Evolutionary conservation across 2,329 filamentous ascomycete species (phyloP), one percentile per base, ranked within the genome.

Genomic region (Fusarium vanettenii): DNA sequence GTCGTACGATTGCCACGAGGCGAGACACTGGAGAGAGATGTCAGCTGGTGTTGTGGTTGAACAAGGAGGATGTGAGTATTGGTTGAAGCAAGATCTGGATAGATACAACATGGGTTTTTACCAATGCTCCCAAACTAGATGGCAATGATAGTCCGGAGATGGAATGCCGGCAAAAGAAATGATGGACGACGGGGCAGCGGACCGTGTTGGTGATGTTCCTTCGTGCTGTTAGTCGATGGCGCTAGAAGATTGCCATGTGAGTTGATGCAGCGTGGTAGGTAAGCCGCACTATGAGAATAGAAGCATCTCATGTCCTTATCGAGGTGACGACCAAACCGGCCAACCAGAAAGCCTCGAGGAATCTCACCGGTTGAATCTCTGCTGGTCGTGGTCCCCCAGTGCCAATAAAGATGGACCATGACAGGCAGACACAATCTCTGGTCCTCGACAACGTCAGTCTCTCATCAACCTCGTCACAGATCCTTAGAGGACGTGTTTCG

Each of bases 221-320:
- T 39, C 16, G 60, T 37, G 48, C 62, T 70, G 33, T 69, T 60
- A 69, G 45, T 72, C 48, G 25, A 69, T 60, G 57, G 61, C 65
- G 69, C 72, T 74, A 74, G 61, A 63, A 72, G 64, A 65, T 70
- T 74, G 72, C 72, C 72, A 74, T 74, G 71, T 74, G 65, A 74
- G 72, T 52, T 65, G 29, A 69, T 43, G 64, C 41, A 60, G 29
- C 62, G 25, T 27, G 45, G 45, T 50, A 52, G 59, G 63, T 37
- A 62, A 74, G 71, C 64, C 55, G 50, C 68, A 61, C 43, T 71
- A 37, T 48, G 60, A 52, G 60, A 52, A 52, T 62, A 50, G 45
- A 39, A 64, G 48, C 60, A 55, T 64, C 45, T 39, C 52, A 74
- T 74, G 71, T 57, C 22, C 35, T 64, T 74, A 74, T 74, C 69